Percentiles rank a stretch among this genome's conserved stretches.
These are phyloP conservation scores for Daldinia concentrica DNA, from an alignment of 495 filamentous ascomycete species.

Conservation along the genomic window DNA sequence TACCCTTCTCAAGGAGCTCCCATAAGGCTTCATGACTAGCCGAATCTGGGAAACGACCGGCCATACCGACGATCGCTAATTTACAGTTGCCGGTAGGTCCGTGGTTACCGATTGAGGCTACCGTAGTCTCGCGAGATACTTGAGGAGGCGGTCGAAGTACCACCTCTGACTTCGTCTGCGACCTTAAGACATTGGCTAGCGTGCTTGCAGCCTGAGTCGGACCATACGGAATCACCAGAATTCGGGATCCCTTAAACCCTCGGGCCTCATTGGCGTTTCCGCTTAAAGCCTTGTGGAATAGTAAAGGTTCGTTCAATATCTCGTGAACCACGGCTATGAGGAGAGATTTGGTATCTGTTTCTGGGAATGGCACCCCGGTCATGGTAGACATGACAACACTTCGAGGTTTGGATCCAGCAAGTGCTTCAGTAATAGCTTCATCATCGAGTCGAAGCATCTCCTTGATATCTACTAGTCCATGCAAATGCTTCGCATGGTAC, in stretches of 20 bases:
- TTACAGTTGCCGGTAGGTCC: constrained; percentile 52
- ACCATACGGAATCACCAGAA: constrained; percentile 63
- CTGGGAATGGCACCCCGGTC: constrained; percentile 58
- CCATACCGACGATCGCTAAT: constrained; percentile 80
- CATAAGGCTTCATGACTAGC: constrained; percentile 72
- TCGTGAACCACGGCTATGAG: constrained; percentile 64
- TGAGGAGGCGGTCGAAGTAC: constrained; percentile 49
- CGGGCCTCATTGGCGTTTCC: constrained; percentile 58
- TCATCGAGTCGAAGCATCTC: constrained; percentile 63
- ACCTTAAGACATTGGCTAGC: constrained; percentile 51
- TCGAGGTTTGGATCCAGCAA: constrained; percentile 58
- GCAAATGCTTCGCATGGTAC: constrained; percentile 82
- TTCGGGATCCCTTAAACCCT: constrained; percentile 51
- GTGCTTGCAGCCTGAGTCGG: constrained; percentile 60
- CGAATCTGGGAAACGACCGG: constrained; percentile 77
- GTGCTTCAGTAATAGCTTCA: constrained; percentile 47
- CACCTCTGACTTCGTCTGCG: constrained; percentile 53
- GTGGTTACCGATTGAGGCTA: constrained; percentile 54
- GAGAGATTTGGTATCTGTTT: constrained; percentile 59
- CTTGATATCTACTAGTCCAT: constrained; percentile 66
- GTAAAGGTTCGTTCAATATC: constrained; percentile 66
- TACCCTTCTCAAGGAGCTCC: constrained; percentile 74
- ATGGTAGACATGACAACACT: constrained; percentile 68
- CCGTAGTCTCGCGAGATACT: constrained; percentile 46
- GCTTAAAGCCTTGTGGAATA: constrained; percentile 66